Conservation (phyloP, 169 alveolate genomes). For the Miamiensis avidus region DNA sequence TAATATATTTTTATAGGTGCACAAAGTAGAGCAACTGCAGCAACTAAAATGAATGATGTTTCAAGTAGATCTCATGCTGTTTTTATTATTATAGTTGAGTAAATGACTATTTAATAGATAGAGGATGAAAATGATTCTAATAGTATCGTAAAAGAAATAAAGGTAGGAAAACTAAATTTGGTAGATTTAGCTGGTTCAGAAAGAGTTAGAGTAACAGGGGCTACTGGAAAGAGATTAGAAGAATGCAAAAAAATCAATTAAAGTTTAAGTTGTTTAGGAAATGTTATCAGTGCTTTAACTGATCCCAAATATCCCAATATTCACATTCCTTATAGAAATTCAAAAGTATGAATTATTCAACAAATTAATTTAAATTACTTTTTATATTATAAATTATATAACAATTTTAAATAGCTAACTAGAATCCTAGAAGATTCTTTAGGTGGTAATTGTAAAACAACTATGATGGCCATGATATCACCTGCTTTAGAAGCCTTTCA, state of each 20-base stretch:
- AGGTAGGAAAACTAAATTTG: conserved; percentile 67
- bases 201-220: conserved; percentile 86
- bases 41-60: conserved; percentile 87
- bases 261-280: conserved; percentile 84
- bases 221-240: conserved; percentile 89
- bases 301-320: conserved; percentile 59
- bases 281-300: conserved; percentile 84
- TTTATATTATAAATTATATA: neutral
- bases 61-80: conserved; percentile 87
- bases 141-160: conserved; percentile 39
- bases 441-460: conserved; percentile 90
- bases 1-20: too few relatives aligned
- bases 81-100: conserved; percentile 86
- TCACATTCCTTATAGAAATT: conserved; percentile 87
- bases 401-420: conserved; percentile 54
- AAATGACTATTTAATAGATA: conserved; percentile 53
- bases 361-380: neutral
- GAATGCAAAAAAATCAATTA: conserved; percentile 88
- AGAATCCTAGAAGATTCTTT: conserved; percentile 84
- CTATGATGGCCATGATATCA: conserved; percentile 85
- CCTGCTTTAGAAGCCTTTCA: conserved; percentile 89
- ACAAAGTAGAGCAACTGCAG: conserved; percentile 74
- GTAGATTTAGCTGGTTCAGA: conserved; percentile 90
- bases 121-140: conserved; percentile 13
- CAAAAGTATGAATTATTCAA: too few relatives aligned